phyloP scores from a whole-genome alignment of 2,329 filamentous ascomycete species.

The Xylariaceae sp. region DNA sequence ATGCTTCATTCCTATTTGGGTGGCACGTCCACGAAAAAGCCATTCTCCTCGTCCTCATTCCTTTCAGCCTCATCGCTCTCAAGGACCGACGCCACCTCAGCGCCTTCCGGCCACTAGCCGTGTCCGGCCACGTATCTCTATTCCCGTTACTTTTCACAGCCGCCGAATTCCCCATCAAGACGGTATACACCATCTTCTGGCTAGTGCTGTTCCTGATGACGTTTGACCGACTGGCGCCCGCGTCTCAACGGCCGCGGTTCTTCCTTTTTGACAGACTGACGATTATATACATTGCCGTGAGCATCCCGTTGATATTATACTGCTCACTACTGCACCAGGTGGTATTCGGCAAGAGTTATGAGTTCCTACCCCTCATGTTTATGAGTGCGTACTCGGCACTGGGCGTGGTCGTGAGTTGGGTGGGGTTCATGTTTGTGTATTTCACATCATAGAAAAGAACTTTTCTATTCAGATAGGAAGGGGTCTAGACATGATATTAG shows the following conservation, averaged over 20 bases:
- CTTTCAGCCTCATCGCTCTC: slow-evolving; percentile 87
- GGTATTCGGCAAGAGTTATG: slow-evolving; percentile 75
- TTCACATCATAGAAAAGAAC: slow-evolving; percentile 50
- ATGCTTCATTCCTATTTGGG: slow-evolving; percentile 93
- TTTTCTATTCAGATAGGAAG: not conserved
- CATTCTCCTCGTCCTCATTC: slow-evolving; percentile 86
- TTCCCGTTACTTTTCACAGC: slow-evolving; percentile 91
- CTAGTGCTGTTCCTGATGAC: slow-evolving; percentile 76
- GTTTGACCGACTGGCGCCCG: slow-evolving; percentile 83
- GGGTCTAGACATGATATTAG: not conserved
- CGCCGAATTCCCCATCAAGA: slow-evolving; percentile 91
- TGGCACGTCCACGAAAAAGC: slow-evolving; percentile 99
- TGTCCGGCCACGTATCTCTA: slow-evolving; percentile 89
- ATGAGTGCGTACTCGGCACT: slow-evolving; percentile 90
- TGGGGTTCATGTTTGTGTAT: slow-evolving; percentile 90
- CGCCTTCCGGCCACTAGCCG: slow-evolving; percentile 85
- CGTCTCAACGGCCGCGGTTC: slow-evolving; percentile 70
- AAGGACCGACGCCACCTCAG: slow-evolving; percentile 85
- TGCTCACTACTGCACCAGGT: slow-evolving; percentile 77
- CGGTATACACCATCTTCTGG: slow-evolving; percentile 88
- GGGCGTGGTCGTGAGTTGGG: slow-evolving; percentile 92
- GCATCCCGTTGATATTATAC: slow-evolving; percentile 84
- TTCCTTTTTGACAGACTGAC: slow-evolving; percentile 91
- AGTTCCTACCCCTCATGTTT: slow-evolving; percentile 95
- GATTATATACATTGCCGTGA: slow-evolving; percentile 80